Percentiles rank a stretch among this genome's conserved stretches.
These are phyloP conservation scores for Pythium vanterpoolii DNA, from an alignment of 352 stramenopile species.

Conservation along the genomic window DNA sequence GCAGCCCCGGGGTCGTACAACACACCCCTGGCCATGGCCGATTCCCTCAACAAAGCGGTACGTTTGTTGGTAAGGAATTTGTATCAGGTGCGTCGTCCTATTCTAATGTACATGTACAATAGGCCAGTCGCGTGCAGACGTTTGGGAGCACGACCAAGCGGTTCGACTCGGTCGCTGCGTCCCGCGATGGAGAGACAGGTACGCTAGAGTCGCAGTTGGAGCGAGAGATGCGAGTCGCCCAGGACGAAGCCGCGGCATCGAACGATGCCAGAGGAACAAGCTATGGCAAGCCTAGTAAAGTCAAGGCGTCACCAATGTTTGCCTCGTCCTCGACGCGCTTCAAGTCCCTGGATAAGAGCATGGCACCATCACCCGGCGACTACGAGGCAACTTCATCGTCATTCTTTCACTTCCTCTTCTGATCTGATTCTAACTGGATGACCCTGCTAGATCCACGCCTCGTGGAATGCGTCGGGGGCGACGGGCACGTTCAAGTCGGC, in stretches of 20 bases:
- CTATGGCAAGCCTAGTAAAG: conserved; percentile 23
- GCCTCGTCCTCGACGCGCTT: conserved; percentile 62
- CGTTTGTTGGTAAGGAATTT: neutral
- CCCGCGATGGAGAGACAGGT: conserved; percentile 23
- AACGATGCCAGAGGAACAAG: neutral
- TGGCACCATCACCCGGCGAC: conserved; percentile 54
- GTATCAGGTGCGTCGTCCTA: no score
- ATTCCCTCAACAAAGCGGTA: conserved; percentile 76
- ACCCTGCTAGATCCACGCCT: conserved; percentile 40
- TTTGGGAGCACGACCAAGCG: conserved; percentile 76
- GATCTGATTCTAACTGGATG: neutral
- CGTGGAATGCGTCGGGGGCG: conserved; percentile 60
- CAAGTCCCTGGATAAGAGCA: conserved; percentile 29
- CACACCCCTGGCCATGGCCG: conserved; percentile 44
- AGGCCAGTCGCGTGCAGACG: conserved; percentile 64
- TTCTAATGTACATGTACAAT: neutral
- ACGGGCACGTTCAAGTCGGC: conserved; percentile 67
- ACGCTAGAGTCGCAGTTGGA: conserved; percentile 54
- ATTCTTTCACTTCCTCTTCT: neutral
- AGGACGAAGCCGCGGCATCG: conserved; percentile 22
- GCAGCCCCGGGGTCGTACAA: conserved; percentile 71
- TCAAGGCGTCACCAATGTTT: conserved; percentile 61
- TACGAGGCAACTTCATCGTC: conserved; percentile 51
- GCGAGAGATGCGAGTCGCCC: conserved; percentile 42
- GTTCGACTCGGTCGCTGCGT: conserved; percentile 63